A percentile compares a stretch with the other conserved stretches of the same genome.
Conservation (phyloP, 2,329 filamentous ascomycete genomes). For the Didymella glomerata region DNA sequence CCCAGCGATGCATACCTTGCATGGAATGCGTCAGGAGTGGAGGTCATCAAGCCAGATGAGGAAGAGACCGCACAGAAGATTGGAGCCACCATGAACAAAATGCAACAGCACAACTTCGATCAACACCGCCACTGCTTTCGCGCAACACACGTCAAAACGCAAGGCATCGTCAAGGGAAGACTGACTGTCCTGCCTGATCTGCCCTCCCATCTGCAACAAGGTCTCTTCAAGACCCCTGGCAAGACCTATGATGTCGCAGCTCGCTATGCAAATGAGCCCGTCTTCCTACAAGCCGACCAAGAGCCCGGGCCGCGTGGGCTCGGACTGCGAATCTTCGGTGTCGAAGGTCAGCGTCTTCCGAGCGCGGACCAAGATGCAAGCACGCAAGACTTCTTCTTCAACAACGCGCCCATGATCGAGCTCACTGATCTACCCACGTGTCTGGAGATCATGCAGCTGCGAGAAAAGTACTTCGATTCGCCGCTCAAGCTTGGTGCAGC, state of each 20-base stretch:
- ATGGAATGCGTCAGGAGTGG: slow-evolving; percentile 49
- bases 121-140: slow-evolving; percentile 50
- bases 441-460: slow-evolving; percentile 43
- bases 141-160: slow-evolving; percentile 49
- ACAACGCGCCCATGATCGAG: slow-evolving; percentile 46
- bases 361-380: slow-evolving; percentile 19
- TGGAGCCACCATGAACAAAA: slow-evolving; percentile 48
- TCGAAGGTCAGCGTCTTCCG: slow-evolving; percentile 41
- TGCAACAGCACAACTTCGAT: slow-evolving; percentile 54
- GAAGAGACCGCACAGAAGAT: slow-evolving; percentile 48
- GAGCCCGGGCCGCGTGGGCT: slow-evolving; percentile 48
- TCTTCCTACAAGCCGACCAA: slow-evolving; percentile 50
- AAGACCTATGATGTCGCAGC: slow-evolving; percentile 47
- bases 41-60: slow-evolving; percentile 43
- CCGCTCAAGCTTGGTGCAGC: slow-evolving; percentile 26
- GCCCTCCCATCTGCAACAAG: slow-evolving; percentile 47
- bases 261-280: slow-evolving; percentile 50
- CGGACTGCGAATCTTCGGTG: slow-evolving; percentile 49
- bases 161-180: slow-evolving; percentile 37
- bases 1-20: slow-evolving; percentile 34
- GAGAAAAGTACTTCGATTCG: slow-evolving; percentile 42
- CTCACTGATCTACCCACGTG: slow-evolving; percentile 44
- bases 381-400: slow-evolving; percentile 46
- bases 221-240: slow-evolving; percentile 47
- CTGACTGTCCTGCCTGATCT: slow-evolving; percentile 26